Base-by-base conservation (phyloP, 345 rosid species). In the Linum trigynum region DNA sequence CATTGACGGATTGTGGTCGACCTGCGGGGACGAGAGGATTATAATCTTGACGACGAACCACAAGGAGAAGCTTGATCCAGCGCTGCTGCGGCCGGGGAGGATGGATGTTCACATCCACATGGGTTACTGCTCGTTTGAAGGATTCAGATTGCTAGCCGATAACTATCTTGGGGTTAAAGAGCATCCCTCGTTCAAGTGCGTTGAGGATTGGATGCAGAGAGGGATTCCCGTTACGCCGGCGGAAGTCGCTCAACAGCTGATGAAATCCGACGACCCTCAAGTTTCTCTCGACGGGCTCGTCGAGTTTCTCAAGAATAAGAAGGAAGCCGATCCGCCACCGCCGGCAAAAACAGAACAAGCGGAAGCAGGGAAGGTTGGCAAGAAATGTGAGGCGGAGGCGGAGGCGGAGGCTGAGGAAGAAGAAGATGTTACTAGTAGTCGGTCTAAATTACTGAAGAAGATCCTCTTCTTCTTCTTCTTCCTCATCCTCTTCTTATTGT, bases 21-120 rank as follows among this genome's bases (percentile, higher is more conserved):
- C 32, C 32, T 23, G 32, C 32, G 32, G 32, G 32, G 32, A 23
- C 32, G 32, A 23, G 32, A 23, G 32, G 32, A 23, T 23, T 1
- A 23, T 23, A 23, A 23, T 23, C 32, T 23, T 23, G 32, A 23
- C 32, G 32, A 23, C 32, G 32, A 73, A 73, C 15, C 38, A 64
- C 72, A 73, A 68, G 50, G 76, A 73, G 1, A 73, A 64, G 63
- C 5, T 73, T 6, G 76, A 73, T 16, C 65, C 66, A 1, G 76
- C 76, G 40, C 17, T 73, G 62, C 15, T 73, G 32, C 32, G 32
- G 32, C 32, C 32, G 0, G 32, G 32, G 32, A 23, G 32, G 32
- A 23, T 23, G 32, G 76, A 73, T 42, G 72, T 73, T 16, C 76
- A 64, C 14, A 42, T 73, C 5, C 55, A 68, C 72, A 68, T 73